Base-by-base conservation (phyloP, 1,284 basidiomycete species). In the Rhodotorula sp. region DNA sequence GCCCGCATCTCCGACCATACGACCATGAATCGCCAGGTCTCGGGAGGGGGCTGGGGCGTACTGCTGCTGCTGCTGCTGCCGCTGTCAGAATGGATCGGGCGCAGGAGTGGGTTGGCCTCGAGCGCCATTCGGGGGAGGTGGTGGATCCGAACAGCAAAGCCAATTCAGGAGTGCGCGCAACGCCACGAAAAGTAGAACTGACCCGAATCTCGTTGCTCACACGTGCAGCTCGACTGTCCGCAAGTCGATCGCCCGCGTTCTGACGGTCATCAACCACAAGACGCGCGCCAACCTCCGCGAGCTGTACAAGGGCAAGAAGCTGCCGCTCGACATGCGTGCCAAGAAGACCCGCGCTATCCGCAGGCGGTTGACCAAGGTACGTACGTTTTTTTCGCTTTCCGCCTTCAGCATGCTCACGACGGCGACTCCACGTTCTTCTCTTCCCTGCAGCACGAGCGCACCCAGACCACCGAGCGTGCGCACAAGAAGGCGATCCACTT, bases 271-370 rank as follows among this genome's bases (percentile, higher is more conserved):
- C 86, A 98, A 97, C 90, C 90, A 93, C 83, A 99, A 99, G 86
- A 89, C 91, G 81, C 92, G 97, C 79, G 89, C 93, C 85, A 94
- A 95, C 85, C 88, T 98, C 78, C 92, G 93, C 76, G 95, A 98
- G 84, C 93, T 90, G 86, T 98, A 98, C 91, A 95, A 95, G 87
- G 85, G 86, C 83, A 97, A 98, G 90, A 97, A 95, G 83, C 84
- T 91, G 76, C 97, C 97, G 78, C 93, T 99, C 78, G 97, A 99
- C 86, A 90, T 99, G 81, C 93, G 97, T 78, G 83, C 89, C 79
- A 99, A 99, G 91, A 94, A 91, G 89, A 99, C 97, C 77, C 92
- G 97, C 79, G 97, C 97, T 71, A 97, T 99, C 87, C 89, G 97
- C 81, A 88, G 95, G 84, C 89, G 93, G 83, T 84, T 99, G 83